These are phyloP conservation scores for Drosera spatulata DNA, from an alignment of 179 eudicot species.

Conservation along the genomic window DNA sequence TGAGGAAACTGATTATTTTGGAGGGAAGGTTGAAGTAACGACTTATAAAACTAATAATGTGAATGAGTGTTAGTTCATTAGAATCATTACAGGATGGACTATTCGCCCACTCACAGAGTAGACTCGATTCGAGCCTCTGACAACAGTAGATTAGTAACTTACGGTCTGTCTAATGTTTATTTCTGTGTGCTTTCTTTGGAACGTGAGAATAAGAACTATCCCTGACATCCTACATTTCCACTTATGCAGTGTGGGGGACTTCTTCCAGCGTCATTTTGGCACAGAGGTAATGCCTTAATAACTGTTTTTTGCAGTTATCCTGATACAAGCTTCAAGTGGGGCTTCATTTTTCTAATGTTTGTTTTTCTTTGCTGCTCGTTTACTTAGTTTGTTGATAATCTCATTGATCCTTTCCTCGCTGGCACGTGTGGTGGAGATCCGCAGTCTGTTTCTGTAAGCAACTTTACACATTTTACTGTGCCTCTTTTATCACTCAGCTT, in stretches of 20 bases:
- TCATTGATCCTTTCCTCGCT: conserved; percentile 90
- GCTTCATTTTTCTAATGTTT: conserved; percentile 7
- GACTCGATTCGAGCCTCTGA: no score
- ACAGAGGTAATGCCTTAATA: conserved; percentile 49
- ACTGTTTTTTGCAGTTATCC: background rate
- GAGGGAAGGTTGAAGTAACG: no score
- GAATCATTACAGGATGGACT: no score
- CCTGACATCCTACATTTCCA: conserved; percentile 1
- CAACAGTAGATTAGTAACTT: no score
- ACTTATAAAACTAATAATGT: no score
- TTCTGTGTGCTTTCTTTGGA: no score
- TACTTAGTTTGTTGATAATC: conserved; percentile 76
- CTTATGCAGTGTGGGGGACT: conserved; percentile 67
- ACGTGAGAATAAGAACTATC: no score
- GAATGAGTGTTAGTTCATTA: no score
- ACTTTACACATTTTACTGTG: background rate
- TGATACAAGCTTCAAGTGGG: conserved; percentile 3
- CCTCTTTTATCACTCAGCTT: conserved; percentile 1
- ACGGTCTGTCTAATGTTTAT: no score
- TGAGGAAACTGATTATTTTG: no score
- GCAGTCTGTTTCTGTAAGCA: conserved; percentile 85
- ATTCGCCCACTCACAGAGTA: no score
- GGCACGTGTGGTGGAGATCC: conserved; percentile 95
- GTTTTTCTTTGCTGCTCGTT: conserved; percentile 3
- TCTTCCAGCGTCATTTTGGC: conserved; percentile 94